These are phyloP conservation scores for Colletotrichum falcatum DNA, from an alignment of 2,329 filamentous ascomycete species.

Conservation along the genomic window DNA sequence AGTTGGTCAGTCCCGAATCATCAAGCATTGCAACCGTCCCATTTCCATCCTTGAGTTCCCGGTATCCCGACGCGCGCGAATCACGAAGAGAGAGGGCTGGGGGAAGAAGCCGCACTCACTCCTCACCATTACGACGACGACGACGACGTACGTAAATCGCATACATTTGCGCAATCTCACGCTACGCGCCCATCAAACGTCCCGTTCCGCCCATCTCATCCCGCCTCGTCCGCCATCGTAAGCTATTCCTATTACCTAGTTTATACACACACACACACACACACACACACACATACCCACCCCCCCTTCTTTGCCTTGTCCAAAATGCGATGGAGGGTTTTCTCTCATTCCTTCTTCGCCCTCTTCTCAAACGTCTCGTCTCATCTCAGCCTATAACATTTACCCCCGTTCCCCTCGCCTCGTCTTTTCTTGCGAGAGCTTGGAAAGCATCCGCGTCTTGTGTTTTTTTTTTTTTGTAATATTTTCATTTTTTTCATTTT, in stretches of 20 bases:
- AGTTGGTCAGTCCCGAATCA: neutral
- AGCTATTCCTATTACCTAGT: slow-evolving; percentile 29
- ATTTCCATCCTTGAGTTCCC: slow-evolving; percentile 1
- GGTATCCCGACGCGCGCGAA: neutral
- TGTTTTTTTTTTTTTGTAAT: neutral
- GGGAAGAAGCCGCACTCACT: neutral
- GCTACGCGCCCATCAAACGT: slow-evolving; percentile 7
- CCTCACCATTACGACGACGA: neutral
- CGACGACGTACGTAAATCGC: neutral
- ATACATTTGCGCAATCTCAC: neutral
- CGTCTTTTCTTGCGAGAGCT: slow-evolving; percentile 31
- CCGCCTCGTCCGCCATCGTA: slow-evolving; percentile 33
- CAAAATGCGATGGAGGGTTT: neutral
- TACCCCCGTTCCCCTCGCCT: slow-evolving; percentile 32
- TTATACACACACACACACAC: neutral
- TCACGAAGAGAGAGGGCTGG: neutral
- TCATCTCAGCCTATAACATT: slow-evolving; percentile 26
- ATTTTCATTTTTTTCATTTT: neutral
- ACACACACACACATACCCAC: too few relatives aligned
- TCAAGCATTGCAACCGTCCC: neutral
- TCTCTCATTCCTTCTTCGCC: slow-evolving; percentile 14
- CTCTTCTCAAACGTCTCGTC: slow-evolving; percentile 18
- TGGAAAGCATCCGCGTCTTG: slow-evolving; percentile 4
- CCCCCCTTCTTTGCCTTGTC: slow-evolving; percentile 1
- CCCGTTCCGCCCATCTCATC: slow-evolving; percentile 31